phyloP scores from a whole-genome alignment of 805 yeast species.

The Saccharomycopsis selenospora region DNA sequence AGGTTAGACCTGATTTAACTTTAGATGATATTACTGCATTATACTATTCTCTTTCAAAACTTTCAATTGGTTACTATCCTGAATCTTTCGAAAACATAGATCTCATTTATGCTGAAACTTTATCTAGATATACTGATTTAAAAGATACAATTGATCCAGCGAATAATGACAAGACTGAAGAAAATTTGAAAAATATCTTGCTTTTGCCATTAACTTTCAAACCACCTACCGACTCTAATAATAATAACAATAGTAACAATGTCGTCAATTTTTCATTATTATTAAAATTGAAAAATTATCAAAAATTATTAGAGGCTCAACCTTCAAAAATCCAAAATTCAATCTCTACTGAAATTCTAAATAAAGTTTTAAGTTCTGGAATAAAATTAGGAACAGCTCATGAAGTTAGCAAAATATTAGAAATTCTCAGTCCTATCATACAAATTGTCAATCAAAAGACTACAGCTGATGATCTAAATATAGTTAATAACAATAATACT shows the following conservation, averaged over 20 bases:
- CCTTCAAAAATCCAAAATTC: constrained; percentile 44
- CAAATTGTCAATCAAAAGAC: constrained; percentile 26
- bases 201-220: constrained; percentile 39
- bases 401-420: constrained; percentile 54
- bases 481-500: constrained; percentile 23
- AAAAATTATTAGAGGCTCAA: constrained; percentile 48
- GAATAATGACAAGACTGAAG: constrained; percentile 27
- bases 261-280: constrained; percentile 25
- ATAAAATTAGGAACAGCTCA: constrained; percentile 35
- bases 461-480: constrained; percentile 22
- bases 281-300: constrained; percentile 42
- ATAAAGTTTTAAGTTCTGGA: constrained; percentile 40
- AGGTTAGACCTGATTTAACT: constrained; percentile 57
- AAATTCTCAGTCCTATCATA: constrained; percentile 50
- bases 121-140: constrained; percentile 32
- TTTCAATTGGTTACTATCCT: constrained; percentile 64
- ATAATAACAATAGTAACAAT: constrained; percentile 21
- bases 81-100: constrained; percentile 53
- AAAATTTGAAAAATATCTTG: constrained; percentile 40
- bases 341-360: constrained; percentile 55
- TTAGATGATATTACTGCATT: constrained; percentile 58
- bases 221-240: constrained; percentile 27
- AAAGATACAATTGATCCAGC: constrained; percentile 23
- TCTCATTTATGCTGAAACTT: constrained; percentile 50
- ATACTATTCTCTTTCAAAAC: constrained; percentile 54